Evolutionary conservation across 148 eudicot genomes (phyloP).

Genomic region (Rhododendron henanense): DNA sequence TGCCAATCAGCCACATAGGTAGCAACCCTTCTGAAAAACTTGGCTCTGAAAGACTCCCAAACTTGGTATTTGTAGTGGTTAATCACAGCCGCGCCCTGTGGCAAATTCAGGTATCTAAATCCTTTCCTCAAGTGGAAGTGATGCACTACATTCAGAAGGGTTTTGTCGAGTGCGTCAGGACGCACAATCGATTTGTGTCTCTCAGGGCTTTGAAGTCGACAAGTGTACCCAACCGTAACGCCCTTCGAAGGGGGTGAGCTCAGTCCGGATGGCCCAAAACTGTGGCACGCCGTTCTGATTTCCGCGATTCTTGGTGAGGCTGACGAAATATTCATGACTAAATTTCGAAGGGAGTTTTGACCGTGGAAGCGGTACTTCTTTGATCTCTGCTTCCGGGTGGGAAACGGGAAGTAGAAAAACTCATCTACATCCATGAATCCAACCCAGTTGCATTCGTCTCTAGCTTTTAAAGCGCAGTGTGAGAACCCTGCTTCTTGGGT

Average conservation of each 20-base stretch:
- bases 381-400: constrained; percentile 21
- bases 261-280: constrained; percentile 92
- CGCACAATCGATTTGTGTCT: constrained; percentile 87
- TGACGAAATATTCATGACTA: constrained; percentile 49
- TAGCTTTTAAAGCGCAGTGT: constrained; percentile 77
- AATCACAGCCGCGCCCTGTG: constrained; percentile 42
- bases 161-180: constrained; percentile 64
- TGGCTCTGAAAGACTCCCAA: constrained; percentile 79
- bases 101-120: constrained; percentile 45
- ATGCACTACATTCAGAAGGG: constrained; percentile 80
- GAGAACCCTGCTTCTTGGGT: constrained; percentile 97
- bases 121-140: constrained; percentile 71
- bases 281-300: constrained; percentile 78
- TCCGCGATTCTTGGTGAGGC: constrained; percentile 46
- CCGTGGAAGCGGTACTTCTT: constrained; percentile 23
- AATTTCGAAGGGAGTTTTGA: constrained; percentile 35
- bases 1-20: constrained; percentile 94
- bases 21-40: constrained; percentile 86
- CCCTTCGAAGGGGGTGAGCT: constrained; percentile 53
- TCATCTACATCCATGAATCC: constrained; percentile 95
- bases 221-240: constrained; percentile 80
- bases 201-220: constrained; percentile 77
- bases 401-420: constrained; percentile 65
- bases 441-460: constrained; percentile 73
- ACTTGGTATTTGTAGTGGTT: constrained; percentile 96